Evolutionary conservation across 1,139 yeast species (phyloP), one percentile per base, ranked within the genome.

Genomic region (Zygoascus sp.): DNA sequence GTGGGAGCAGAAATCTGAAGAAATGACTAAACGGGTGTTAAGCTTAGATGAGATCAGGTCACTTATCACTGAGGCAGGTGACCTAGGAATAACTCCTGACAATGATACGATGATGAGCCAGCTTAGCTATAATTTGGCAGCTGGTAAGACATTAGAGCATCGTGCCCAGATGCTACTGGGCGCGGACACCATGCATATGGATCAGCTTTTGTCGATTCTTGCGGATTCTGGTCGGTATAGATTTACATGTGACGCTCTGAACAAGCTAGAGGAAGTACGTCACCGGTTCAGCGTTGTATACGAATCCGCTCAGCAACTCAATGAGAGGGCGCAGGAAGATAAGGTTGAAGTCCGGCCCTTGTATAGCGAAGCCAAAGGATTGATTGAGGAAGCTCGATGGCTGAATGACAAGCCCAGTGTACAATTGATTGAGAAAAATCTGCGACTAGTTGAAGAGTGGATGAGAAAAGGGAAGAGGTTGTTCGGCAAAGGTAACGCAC

Each of bases 1-100:
- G 37, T 83, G 90, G 89, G 49, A 72, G 4, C 63, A 68, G 7
- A 61, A 60, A 6, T 74, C 62, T 41, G 60, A 65, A 0, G 53
- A 47, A 2, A 13, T 53, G 8, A 40, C 49, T 10, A 46, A 51
- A 11, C 45, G 44, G n/a, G 47, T 45, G 15, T 30, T 49, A n/a
- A 53, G 52, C 5, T 60, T 77, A 30, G 63, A 62, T 1, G 68
- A 72, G 23, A 60, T 76, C 28, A 58, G 58, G 32, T 58, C 54
- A 0, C 69, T 79, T 42, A 64, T 74, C 38, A 62, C 66, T 2
- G 64, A 66, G 27, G 86, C 84, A 0, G 54, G 67, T 23, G 55
- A 59, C 1, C 58, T 75, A 4, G 61, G 59, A 19, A 56, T 63
- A n/a, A 52, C 50, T 6, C 48, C 43, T 20, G 37, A 44, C 2